Base-by-base conservation (phyloP, 2,329 filamentous ascomycete genomes). In the Thelonectria olida region DNA sequence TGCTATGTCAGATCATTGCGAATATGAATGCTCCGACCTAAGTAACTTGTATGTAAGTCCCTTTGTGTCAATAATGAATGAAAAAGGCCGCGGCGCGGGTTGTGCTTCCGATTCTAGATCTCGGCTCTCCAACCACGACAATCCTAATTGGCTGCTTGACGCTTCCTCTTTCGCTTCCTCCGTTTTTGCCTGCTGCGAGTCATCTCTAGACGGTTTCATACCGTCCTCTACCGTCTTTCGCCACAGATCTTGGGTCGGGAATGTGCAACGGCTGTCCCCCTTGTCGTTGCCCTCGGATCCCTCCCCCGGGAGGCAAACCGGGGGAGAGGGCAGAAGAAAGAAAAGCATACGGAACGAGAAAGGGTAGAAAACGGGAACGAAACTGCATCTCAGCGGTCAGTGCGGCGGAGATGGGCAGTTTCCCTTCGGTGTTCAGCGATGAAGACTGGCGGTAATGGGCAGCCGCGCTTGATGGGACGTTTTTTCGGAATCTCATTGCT, bases 401-500 rank as follows among this genome's bases (percentile, higher is more conserved):
- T 48, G 53, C 53, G 42, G 28, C 17, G 28, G 34, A 23, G 22
- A 55, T 55, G 53, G 53, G 42, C 53, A 48, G 53, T 48, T 55
- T 55, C 48, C 41, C 42, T 41, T 27, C 53, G 53, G 53, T 55
- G 42, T 31, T 55, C 17, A 55, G 53, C 53, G 53, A 55, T 34
- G 41, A 34, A 36, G 38, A 23, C 49, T n/a, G 13, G 22, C 25
- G 25, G 23, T 31, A 7, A 19, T 28, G 53, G 53, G 22, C 28
- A 31, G 28, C 28, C 13, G 28, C 9, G 10, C 20, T 22, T 20
- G 53, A 27, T 55, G 53, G 53, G 53, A 48, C 48, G 53, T 55
- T 55, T 55, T 55, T 20, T 55, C 53, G 53, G 53, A 34, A 55
- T 55, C 42, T 55, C 42, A 25, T 38, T 48, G 53, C 42, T 39